Evolutionary conservation across 768 basidiomycete genomes (phyloP).

Genomic region (Lactarius indigo): DNA sequence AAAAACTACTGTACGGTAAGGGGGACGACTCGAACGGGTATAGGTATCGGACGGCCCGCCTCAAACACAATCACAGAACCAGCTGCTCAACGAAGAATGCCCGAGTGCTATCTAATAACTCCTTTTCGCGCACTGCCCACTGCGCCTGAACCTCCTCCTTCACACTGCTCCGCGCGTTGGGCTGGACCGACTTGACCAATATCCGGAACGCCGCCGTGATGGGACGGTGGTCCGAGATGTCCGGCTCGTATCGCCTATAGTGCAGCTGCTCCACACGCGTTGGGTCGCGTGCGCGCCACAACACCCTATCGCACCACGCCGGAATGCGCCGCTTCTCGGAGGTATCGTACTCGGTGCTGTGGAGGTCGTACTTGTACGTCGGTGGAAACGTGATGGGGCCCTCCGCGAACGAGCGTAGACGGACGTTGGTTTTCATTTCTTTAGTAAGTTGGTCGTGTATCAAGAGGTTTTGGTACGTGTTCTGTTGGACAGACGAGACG

Average conservation of each 20-base stretch:
- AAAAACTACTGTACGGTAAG: background rate
- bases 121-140: slow-evolving; percentile 44
- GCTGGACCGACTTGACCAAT: slow-evolving; percentile 67
- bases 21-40: background rate
- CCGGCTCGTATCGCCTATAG: slow-evolving; percentile 81
- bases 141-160: slow-evolving; percentile 51
- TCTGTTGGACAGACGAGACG: slow-evolving; percentile 61
- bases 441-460: slow-evolving; percentile 86
- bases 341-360: slow-evolving; percentile 75
- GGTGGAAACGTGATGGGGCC: slow-evolving; percentile 80
- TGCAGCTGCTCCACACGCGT: slow-evolving; percentile 60
- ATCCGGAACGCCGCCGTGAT: slow-evolving; percentile 76
- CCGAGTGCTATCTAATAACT: slow-evolving; percentile 32
- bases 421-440: slow-evolving; percentile 85
- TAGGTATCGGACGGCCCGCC: background rate
- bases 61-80: slow-evolving; percentile 27
- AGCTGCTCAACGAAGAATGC: slow-evolving; percentile 36
- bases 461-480: slow-evolving; percentile 60
- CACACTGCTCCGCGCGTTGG: slow-evolving; percentile 52
- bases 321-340: slow-evolving; percentile 87
- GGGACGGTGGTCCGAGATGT: slow-evolving; percentile 88
- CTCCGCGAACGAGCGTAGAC: slow-evolving; percentile 79
- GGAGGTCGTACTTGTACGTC: slow-evolving; percentile 93
- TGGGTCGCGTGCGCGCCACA: slow-evolving; percentile 64
- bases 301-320: slow-evolving; percentile 95